phyloP scores from a whole-genome alignment of 2,329 filamentous ascomycete genomes.

The Cryphonectria japonica region DNA sequence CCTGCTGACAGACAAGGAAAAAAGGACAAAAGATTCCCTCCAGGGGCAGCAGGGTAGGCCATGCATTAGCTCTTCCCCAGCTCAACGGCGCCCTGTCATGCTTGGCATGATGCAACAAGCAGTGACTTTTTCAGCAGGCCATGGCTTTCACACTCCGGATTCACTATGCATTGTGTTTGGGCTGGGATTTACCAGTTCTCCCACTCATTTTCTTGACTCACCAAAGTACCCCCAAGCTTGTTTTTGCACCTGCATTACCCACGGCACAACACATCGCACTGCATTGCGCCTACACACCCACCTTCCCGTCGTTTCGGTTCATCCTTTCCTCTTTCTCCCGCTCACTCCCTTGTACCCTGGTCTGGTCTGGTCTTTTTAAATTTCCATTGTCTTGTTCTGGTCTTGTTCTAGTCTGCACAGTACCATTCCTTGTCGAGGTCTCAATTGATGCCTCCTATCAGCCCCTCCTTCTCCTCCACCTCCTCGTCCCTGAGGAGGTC shows the following conservation, averaged over 20 bases:
- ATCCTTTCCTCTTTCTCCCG: slow-evolving; percentile 4
- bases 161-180: not conserved
- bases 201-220: not conserved
- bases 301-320: slow-evolving; percentile 12
- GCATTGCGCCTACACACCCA: slow-evolving; percentile 26
- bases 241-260: slow-evolving; percentile 6
- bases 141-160: not conserved
- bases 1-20: not conserved
- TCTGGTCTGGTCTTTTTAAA: not conserved
- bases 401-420: not conserved
- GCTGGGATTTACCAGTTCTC: slow-evolving; percentile 4
- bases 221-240: slow-evolving; percentile 1
- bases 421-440: slow-evolving; percentile 12
- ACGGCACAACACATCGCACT: slow-evolving; percentile 1
- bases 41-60: not conserved
- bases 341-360: slow-evolving; percentile 1
- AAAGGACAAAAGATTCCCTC: not conserved
- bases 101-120: slow-evolving; percentile 6
- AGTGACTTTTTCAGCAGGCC: not conserved
- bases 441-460: slow-evolving; percentile 29
- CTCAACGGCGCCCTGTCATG: not conserved
- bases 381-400: slow-evolving; percentile 15
- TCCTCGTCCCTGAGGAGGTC: slow-evolving; percentile 21
- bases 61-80: slow-evolving; percentile 5
- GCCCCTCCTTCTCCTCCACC: slow-evolving; percentile 26